Evolutionary conservation across 352 stramenopile species (phyloP).

Genomic region (Phytophthora brassicae): DNA sequence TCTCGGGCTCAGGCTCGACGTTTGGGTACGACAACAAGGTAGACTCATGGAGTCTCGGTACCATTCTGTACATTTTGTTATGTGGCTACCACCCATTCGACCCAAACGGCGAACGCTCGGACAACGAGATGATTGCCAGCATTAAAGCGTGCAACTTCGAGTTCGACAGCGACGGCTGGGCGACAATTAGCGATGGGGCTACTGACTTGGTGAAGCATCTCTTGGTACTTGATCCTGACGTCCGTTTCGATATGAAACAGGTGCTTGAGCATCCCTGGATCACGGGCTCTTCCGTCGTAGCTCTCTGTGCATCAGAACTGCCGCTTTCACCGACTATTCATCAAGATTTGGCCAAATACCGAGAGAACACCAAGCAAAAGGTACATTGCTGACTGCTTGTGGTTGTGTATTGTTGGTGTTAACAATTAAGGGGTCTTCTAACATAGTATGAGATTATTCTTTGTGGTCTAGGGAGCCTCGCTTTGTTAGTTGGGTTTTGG

Average conservation of each 20-base stretch:
- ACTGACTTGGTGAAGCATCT: slow-evolving; percentile 81
- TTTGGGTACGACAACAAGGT: slow-evolving; percentile 87
- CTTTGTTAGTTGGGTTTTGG: slow-evolving; percentile 29
- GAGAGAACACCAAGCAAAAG: slow-evolving; percentile 61
- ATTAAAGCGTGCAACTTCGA: slow-evolving; percentile 80
- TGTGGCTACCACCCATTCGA: slow-evolving; percentile 88
- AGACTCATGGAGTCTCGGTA: slow-evolving; percentile 87
- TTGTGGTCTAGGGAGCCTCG: slow-evolving; percentile 21
- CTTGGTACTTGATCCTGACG: slow-evolving; percentile 68
- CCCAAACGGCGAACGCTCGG: slow-evolving; percentile 63
- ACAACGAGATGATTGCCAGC: slow-evolving; percentile 83
- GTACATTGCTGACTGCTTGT: slow-evolving; percentile 11
- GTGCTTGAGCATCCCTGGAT: slow-evolving; percentile 78
- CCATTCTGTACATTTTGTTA: slow-evolving; percentile 86
- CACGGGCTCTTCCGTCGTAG: slow-evolving; percentile 14
- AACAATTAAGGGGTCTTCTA: slow-evolving; percentile 21
- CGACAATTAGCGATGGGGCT: slow-evolving; percentile 54
- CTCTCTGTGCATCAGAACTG: slow-evolving; percentile 28
- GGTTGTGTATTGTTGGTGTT: background rate
- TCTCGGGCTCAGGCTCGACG: slow-evolving; percentile 61
- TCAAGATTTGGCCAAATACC: slow-evolving; percentile 61
- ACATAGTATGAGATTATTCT: slow-evolving; percentile 28
- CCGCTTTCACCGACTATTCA: slow-evolving; percentile 74
- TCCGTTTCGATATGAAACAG: slow-evolving; percentile 71
- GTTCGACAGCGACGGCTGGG: slow-evolving; percentile 73